Base-by-base conservation (phyloP, 2,329 filamentous ascomycete species). In the Alternaria hordeiaustralica region DNA sequence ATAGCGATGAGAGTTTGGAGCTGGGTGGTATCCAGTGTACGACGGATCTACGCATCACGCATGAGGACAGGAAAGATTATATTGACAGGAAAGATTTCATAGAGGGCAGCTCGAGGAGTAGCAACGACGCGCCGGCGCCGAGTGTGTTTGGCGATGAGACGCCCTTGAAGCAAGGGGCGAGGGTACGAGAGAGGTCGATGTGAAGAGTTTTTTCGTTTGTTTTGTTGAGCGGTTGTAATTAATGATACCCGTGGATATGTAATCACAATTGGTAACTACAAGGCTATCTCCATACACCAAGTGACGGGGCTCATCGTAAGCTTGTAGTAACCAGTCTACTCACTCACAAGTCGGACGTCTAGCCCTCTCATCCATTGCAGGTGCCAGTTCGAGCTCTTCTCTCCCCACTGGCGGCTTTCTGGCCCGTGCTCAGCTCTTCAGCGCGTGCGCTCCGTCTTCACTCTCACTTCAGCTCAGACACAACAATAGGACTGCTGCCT, bases 101-200 rank as follows among this genome's bases (percentile, higher is more conserved):
- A 20, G 64, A 53, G 2, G 50, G 57, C 1, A 71, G 69, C 55
- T 71, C 68, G 44, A 60, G 67, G 49, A 72, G 71, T 18, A 70
- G 66, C 15, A 64, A 67, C 5, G 75, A 76, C 49, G 65, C 63
- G 28, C 60, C 63, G 18, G 23, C 50, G 45, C 58, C 63, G n/a
- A 65, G 63, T n/a, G 66, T 69, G 55, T 77, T 72, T 63, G 75
- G 69, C 1, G 75, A 77, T 54, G 75, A 77, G 46, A 71, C 63
- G 5, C 73, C 73, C 6, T 30, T 77, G 46, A 73, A 73, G 62
- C 36, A 63, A 15, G 28, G 51, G 6, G 26, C 36, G 12, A 54
- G 55, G 46, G 12, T 59, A 5, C 47, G n/a, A 26, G 59, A 65
- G 36, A 63, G 47, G 41, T 50, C 43, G 28, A 13, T 59, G 43